These are phyloP conservation scores for Adansonia rubrostipa DNA, from an alignment of 441 rosid species.

Conservation along the genomic window DNA sequence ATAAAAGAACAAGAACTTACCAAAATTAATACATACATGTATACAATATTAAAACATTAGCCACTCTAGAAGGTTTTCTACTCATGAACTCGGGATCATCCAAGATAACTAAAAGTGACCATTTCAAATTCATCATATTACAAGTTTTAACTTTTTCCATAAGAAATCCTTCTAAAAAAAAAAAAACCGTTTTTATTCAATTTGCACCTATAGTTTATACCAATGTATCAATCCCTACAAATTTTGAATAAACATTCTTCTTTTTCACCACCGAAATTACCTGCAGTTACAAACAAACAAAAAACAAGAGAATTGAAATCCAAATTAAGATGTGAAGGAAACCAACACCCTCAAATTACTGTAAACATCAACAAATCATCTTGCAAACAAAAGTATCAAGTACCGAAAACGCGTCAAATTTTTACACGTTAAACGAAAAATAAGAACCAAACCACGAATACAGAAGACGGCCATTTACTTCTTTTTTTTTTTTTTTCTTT, in stretches of 20 bases:
- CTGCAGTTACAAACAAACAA: not conserved
- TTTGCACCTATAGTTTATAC: not conserved
- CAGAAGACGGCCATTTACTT: too few relatives aligned
- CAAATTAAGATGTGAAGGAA: not conserved
- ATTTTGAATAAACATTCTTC: not conserved
- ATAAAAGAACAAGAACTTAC: slow-evolving; percentile 5
- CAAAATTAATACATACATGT: not conserved
- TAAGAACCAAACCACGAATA: not conserved
- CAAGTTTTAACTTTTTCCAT: not conserved
- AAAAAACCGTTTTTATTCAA: not conserved
- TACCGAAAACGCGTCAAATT: not conserved
- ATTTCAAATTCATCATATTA: not conserved
- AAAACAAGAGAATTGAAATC: not conserved
- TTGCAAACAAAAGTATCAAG: not conserved
- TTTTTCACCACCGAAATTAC: not conserved
- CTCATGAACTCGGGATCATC: not conserved
- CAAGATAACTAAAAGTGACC: not conserved
- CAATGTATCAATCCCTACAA: not conserved
- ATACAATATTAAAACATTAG: not conserved
- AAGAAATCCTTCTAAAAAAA: not conserved
- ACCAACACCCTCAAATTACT: not conserved
- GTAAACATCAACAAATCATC: not conserved
- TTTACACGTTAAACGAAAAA: not conserved
- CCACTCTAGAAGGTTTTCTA: not conserved
- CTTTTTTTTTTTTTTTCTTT: too few relatives aligned